Percentiles rank a stretch among this genome's conserved stretches.
These are phyloP conservation scores for Iris pallida DNA, from an alignment of 116 monocot genomes.

Conservation along the genomic window DNA sequence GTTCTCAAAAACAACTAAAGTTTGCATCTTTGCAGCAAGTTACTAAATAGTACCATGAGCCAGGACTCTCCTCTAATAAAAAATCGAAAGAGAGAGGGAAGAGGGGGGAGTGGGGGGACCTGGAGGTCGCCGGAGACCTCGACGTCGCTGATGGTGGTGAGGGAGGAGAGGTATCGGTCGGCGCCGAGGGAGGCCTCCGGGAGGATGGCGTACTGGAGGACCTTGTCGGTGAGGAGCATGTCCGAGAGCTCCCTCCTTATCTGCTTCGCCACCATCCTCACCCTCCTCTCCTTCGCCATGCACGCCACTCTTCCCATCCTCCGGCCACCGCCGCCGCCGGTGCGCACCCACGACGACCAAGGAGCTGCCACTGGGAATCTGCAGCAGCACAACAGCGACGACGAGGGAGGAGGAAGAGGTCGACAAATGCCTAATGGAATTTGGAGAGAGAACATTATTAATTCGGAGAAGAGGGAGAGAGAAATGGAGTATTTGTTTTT, in stretches of 20 bases:
- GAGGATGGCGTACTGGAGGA: slow-evolving; percentile 76
- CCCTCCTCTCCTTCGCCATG: slow-evolving; percentile 88
- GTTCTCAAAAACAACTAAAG: no score
- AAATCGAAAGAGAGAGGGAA: no score
- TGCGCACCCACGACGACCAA: not conserved
- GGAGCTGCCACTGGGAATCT: not conserved
- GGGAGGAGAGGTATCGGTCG: slow-evolving; percentile 88
- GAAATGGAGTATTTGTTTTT: not conserved
- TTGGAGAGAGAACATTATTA: not conserved
- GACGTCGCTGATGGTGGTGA: slow-evolving; percentile 91
- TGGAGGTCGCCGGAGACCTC: slow-evolving; percentile 94
- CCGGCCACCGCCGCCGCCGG: not conserved
- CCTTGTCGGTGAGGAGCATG: slow-evolving; percentile 81
- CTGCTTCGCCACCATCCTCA: slow-evolving; percentile 96
- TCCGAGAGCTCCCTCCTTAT: slow-evolving; percentile 86
- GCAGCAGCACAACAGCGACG: not conserved
- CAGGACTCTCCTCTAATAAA: no score
- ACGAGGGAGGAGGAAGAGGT: slow-evolving; percentile 3
- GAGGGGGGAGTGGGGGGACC: slow-evolving; percentile 23
- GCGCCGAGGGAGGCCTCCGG: slow-evolving; percentile 96
- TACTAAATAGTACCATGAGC: no score
- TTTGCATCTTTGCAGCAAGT: no score
- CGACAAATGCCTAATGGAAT: slow-evolving; percentile 2
- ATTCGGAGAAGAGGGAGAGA: not conserved
- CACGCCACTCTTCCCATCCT: slow-evolving; percentile 17